Evolutionary conservation across 2,329 filamentous ascomycete species (phyloP), one percentile per base, ranked within the genome.

Genomic region (Macrophomina pseudophaseolina): DNA sequence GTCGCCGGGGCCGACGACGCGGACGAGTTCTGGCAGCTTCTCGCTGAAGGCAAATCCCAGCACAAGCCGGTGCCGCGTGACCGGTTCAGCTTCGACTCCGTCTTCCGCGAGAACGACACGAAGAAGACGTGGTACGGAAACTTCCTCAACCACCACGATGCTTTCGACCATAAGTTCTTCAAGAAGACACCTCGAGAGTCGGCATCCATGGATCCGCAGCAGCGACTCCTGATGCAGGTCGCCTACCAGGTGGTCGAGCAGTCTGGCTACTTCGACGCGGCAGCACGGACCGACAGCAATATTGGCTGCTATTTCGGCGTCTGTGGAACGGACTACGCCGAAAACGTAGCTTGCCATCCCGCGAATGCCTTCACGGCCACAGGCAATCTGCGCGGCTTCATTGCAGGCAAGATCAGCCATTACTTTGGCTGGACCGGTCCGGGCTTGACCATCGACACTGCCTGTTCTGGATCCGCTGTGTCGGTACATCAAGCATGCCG

Each of bases 231-330:
- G 63, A 12, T 42, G 28, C 46, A 62, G 16, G 44, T n/a, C 18
- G 58, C 58, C 18, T 62, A 64, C 64, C 9, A 60, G 59, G 49
- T 30, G 38, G 14, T 72, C n/a, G 65, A 72, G 42, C 70, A 73
- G 3, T 74, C 74, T 28, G 66, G 70, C 69, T 23, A 66, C 53
- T 69, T 71, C 11, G 68, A 74, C 23, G 23, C 23, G 33, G 53
- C 69, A 9, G 73, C 73, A 0, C 65, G 67, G 8, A 71, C 68
- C 40, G 68, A 69, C 11, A 67, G 67, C 16, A n/a, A 71, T 18
- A 72, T 78, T 28, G 77, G 76, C 1, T 74, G 73, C 56, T 79
- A 73, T 56, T 69, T 79, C 11, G 77, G 76, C n/a, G 71, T 72
- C 11, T 71, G 73, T 11, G 73, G 72, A 6, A 68, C 69, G 7